Conservation (phyloP, 1,284 basidiomycete genomes). For the Taiwanofungus camphoratus region DNA sequence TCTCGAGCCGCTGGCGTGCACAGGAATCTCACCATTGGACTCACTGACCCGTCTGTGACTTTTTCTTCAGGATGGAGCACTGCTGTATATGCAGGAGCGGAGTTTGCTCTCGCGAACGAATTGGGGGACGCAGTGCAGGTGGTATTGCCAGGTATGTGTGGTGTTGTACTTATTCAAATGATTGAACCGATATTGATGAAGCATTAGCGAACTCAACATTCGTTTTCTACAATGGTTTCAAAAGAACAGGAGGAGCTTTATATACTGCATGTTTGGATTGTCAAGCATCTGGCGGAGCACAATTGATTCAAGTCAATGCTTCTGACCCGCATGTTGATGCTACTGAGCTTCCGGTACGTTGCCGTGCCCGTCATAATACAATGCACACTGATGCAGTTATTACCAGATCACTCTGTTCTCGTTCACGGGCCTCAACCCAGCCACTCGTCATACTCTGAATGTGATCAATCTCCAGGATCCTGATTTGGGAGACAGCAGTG, state of each 20-base stretch:
- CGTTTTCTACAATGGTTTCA: slow-evolving; percentile 20
- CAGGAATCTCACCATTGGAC: slow-evolving; percentile 15
- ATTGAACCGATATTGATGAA: neutral
- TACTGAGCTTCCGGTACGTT: slow-evolving; percentile 14
- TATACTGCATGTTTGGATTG: slow-evolving; percentile 21
- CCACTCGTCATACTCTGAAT: slow-evolving; percentile 21
- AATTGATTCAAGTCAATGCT: slow-evolving; percentile 14
- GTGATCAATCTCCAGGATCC: slow-evolving; percentile 28
- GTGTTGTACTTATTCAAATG: neutral
- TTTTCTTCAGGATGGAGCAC: slow-evolving; percentile 22
- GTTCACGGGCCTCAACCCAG: slow-evolving; percentile 22
- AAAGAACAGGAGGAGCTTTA: slow-evolving; percentile 12
- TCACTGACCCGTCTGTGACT: slow-evolving; percentile 12
- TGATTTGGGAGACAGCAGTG: slow-evolving; percentile 19
- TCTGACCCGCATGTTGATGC: slow-evolving; percentile 15
- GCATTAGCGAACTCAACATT: slow-evolving; percentile 15
- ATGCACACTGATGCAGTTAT: neutral
- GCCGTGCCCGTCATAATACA: neutral
- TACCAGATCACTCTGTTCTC: slow-evolving; percentile 22
- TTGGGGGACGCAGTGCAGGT: slow-evolving; percentile 12
- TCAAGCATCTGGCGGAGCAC: neutral
- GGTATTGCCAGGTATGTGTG: slow-evolving; percentile 16
- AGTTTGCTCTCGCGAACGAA: slow-evolving; percentile 14
- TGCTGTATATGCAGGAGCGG: slow-evolving; percentile 9
- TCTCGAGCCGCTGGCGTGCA: slow-evolving; percentile 18